A percentile compares a stretch with the other conserved stretches of the same genome.
Conservation (phyloP, 345 rosid species). For the Arabidopsis arenosa region DNA sequence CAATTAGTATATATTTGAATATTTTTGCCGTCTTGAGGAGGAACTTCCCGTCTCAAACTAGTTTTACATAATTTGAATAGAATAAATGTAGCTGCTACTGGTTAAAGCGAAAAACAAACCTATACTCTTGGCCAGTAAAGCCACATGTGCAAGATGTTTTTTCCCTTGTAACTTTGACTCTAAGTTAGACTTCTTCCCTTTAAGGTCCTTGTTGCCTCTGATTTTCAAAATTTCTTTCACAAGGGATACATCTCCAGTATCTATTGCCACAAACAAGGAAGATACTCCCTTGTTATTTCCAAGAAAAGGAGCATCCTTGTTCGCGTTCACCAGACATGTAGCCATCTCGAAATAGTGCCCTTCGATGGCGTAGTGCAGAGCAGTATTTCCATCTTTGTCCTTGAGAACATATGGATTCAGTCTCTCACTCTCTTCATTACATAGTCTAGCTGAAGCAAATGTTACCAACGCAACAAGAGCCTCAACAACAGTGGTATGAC, state of each 20-base stretch:
- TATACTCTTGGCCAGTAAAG: neutral
- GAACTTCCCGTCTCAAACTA: neutral
- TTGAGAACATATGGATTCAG: neutral
- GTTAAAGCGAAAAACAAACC: neutral
- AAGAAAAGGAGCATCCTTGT: neutral
- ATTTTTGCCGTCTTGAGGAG: neutral
- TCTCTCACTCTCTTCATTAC: neutral
- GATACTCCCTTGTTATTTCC: neutral
- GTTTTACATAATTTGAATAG: too few species aligned
- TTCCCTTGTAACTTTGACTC: neutral
- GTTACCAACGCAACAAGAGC: neutral
- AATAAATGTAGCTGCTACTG: too few species aligned
- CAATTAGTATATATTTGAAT: neutral
- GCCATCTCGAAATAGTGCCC: neutral
- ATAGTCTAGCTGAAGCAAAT: neutral
- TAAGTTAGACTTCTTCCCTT: neutral
- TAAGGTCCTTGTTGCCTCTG: neutral
- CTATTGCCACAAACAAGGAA: neutral
- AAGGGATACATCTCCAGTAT: neutral
- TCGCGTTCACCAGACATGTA: neutral
- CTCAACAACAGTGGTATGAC: slow-evolving; percentile 1
- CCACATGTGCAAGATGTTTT: neutral
- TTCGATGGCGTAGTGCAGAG: slow-evolving; percentile 33
- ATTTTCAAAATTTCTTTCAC: neutral
- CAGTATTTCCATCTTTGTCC: slow-evolving; percentile 37